Base-by-base conservation (phyloP, 495 filamentous ascomycete genomes). In the Daldinia vernicosa region DNA sequence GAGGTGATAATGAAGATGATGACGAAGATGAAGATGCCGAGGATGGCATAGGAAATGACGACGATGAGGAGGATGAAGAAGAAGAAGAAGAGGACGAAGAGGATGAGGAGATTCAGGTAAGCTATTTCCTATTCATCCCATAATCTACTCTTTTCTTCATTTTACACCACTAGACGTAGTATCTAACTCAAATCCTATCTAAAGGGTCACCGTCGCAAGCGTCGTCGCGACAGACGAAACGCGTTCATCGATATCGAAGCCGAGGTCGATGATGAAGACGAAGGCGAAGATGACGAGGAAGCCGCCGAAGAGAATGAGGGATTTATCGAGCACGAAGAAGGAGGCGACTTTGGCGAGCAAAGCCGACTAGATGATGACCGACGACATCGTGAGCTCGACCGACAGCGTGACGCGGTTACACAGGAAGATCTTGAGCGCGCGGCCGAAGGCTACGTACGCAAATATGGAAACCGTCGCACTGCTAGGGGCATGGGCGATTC, bases 201-300 rank as follows among this genome's bases (percentile, higher is more conserved):
- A 30, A 69, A 95, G 91, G 86, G 86, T 71, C 92, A 89, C 70
- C 91, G 91, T 47, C 85, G 89, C 67, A 98, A 98, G 77, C 91
- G 94, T 51, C 85, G 86, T 77, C 88, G 87, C 76, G 88, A 90
- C 67, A 86, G 84, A 60, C 86, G 92, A 59, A 90, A 91, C 68
- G 86, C 89, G 55, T 98, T 97, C 88, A 86, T 99, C 80, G 95
- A 99, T 86, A 91, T 92, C 68, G 95, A 98, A 83, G 95, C 95
- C 75, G 95, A 97, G 80, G 95, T 98, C 63, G 95, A 97, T 69
- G 95, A 92, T 60, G 95, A 99, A 53, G 95, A 98, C 61, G 95
- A 97, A 55, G 91, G 88, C 66, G 93, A 93, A 58, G 93, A 91
- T 54, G 90, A 92, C 43, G 89, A 96, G 64, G 94, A 95, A 35